Evolutionary conservation across 139 green algal species (phyloP).

Genomic region (Closterium sp.): DNA sequence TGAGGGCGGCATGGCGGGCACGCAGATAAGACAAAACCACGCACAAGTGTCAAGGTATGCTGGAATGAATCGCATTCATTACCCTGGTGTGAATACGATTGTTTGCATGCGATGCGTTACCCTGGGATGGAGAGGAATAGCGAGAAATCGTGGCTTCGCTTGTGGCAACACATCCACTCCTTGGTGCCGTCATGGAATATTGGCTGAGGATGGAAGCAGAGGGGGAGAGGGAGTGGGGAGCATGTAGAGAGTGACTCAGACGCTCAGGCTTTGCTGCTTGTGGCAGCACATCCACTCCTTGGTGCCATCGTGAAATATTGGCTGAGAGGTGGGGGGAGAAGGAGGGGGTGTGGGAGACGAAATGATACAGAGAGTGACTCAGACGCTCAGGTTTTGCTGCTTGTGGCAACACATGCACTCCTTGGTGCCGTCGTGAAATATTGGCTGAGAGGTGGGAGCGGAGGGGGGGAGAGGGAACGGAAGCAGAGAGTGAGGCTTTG

Average conservation of each 20-base stretch:
- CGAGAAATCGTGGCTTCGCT: conserved; percentile 53
- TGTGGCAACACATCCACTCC: conserved; percentile 56
- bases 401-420: too few species aligned
- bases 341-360: too few species aligned
- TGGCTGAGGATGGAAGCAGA: conserved; percentile 23
- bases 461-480: too few species aligned
- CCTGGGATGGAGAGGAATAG: conserved; percentile 54
- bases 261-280: too few species aligned
- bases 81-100: conserved; percentile 25
- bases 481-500: neutral
- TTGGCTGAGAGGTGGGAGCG: conserved; percentile 3
- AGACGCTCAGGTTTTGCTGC: too few species aligned
- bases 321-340: neutral
- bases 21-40: neutral
- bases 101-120: conserved; percentile 11
- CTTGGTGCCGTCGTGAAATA: too few species aligned
- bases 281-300: too few species aligned
- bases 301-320: neutral
- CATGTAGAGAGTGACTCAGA: too few species aligned
- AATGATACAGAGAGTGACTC: too few species aligned
- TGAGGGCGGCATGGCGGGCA: neutral
- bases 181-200: conserved; percentile 61
- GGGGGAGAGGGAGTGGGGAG: neutral
- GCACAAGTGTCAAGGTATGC: neutral
- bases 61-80: neutral